phyloP scores from a whole-genome alignment of 371 early-diverging fungal species.

The Saksenaea vasiformis region DNA sequence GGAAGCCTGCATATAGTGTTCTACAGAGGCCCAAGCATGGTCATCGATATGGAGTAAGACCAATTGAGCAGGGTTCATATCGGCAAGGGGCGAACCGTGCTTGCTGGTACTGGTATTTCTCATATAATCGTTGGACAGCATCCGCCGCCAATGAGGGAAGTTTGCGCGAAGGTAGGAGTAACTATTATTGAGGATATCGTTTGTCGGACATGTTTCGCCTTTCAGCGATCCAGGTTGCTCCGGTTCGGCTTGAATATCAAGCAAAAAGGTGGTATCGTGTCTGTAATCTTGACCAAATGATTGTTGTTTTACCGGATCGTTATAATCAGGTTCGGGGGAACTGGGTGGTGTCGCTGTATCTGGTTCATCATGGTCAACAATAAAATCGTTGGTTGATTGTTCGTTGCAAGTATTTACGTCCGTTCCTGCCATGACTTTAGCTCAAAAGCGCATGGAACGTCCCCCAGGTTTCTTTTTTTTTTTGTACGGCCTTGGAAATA shows the following conservation, averaged over 20 bases:
- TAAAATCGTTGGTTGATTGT: constrained; percentile 15
- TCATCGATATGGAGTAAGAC: constrained; percentile 32
- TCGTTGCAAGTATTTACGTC: constrained; percentile 1
- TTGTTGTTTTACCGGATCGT: neutral
- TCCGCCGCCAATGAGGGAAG: constrained; percentile 35
- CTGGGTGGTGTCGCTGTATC: neutral
- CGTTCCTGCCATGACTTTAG: neutral
- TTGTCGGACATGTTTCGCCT: constrained; percentile 27
- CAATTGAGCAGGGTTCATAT: constrained; percentile 20
- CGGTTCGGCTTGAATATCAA: constrained; percentile 17
- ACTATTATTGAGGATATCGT: constrained; percentile 23
- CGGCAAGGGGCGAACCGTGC: neutral
- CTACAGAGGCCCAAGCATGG: constrained; percentile 38
- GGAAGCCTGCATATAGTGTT: constrained; percentile 29
- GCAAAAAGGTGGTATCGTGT: constrained; percentile 26
- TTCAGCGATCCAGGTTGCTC: constrained; percentile 30
- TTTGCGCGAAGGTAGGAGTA: constrained; percentile 22
- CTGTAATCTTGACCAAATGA: constrained; percentile 22
- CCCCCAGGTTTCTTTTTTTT: too few species aligned
- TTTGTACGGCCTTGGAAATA: too few species aligned
- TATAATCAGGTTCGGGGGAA: constrained; percentile 19
- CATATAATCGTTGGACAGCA: constrained; percentile 35
- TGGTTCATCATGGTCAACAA: constrained; percentile 18
- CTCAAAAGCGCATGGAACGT: neutral
- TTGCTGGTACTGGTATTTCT: constrained; percentile 22